Base-by-base conservation (phyloP, 2,329 filamentous ascomycete species). In the Fusarium pilosicola region DNA sequence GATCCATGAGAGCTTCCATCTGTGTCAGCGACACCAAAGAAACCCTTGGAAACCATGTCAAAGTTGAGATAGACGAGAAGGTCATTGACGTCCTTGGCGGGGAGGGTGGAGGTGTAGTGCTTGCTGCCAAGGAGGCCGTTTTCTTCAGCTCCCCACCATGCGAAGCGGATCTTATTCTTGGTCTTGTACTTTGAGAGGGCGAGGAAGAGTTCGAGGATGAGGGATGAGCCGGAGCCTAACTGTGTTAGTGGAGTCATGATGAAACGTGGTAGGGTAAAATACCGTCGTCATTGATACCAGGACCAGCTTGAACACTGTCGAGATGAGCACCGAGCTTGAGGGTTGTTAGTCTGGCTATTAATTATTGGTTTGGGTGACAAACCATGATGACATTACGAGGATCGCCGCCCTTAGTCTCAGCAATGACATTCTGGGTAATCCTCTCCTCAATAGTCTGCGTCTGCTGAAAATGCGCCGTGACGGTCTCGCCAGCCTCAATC, bases 401-500 rank as follows among this genome's bases (percentile, higher is more conserved):
- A 51, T 76, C 74, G 7, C 74, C 74, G 0, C 74, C 71, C 2
- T 26, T 62, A 1, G 71, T 71, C 71, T 76, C 74, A 20, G 64
- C 74, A 61, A 76, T 68, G 0, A 76, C 58, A 18, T 76, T 76
- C 30, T 76, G 71, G 0, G 74, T 76, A 15, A 76, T 74, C 9
- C 74, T 60, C 65, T 76, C 71, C 52, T 76, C 74, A 5, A 76
- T 76, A 20, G 71, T 76, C 36, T 76, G 64, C 51, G 73, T 63
- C 42, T 77, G 71, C 4, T 76, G 74, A 0, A 73, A 76, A 10
- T 73, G 58, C 1, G 74, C 74, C n/a, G 59, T 56, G 4, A 76
- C 38, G 15, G 73, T 71, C 66, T 86, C 84, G 0, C 85, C 85
- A 1, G 78, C 81, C 22, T 79, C 58, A 9, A 87, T 76, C 12